Conservation (phyloP, 164 flowering plant genomes). For the Macadamia integrifolia region DNA sequence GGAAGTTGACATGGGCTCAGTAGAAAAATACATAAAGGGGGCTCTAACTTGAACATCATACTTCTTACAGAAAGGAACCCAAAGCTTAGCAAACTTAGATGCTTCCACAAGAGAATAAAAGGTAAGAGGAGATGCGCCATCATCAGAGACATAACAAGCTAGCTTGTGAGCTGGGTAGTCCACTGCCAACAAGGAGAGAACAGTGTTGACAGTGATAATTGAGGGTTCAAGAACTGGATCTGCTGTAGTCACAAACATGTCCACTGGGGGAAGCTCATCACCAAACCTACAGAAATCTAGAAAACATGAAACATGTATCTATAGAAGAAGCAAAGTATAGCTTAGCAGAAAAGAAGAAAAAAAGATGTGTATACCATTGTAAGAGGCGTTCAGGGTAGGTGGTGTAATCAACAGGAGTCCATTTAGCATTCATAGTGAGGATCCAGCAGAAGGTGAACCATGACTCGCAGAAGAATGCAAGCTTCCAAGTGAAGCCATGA, state of each 20-base stretch:
- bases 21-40: conserved; percentile 40
- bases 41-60: conserved; percentile 42
- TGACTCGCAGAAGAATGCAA: conserved; percentile 46
- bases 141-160: conserved; percentile 67
- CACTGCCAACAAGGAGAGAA: conserved; percentile 52
- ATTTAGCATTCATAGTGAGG: conserved; percentile 27
- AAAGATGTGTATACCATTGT: conserved; percentile 18
- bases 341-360: neutral
- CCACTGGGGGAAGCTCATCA: conserved; percentile 54
- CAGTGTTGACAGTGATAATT: conserved; percentile 53
- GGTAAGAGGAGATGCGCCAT: conserved; percentile 52
- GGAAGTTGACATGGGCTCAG: conserved; percentile 1
- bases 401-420: conserved; percentile 31
- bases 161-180: conserved; percentile 66
- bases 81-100: conserved; percentile 39
- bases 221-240: conserved; percentile 60
- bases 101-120: conserved; percentile 50
- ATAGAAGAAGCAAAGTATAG: neutral
- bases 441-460: conserved; percentile 51
- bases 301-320: neutral
- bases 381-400: conserved; percentile 41
- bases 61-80: conserved; percentile 73
- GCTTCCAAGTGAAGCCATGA: conserved; percentile 31
- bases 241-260: conserved; percentile 70
- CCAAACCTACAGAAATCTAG: conserved; percentile 3